phyloP scores from a whole-genome alignment of 305 asterid species.

The Euphrasia arctica region DNA sequence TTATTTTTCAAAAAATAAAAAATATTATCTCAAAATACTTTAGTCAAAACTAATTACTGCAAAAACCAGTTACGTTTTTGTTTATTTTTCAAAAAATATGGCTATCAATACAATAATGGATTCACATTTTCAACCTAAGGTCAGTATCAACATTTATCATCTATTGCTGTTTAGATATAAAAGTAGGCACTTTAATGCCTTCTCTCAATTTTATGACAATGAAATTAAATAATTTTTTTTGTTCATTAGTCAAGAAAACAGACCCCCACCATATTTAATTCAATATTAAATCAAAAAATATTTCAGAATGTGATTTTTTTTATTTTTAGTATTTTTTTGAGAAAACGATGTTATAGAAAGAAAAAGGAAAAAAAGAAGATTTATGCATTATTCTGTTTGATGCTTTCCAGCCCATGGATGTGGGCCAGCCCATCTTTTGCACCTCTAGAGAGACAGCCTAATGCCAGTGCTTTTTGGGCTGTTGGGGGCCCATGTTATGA shows the following conservation, averaged over 20 bases:
- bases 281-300: not conserved
- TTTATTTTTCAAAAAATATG: not conserved
- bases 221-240: not conserved
- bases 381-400: constrained; percentile 1
- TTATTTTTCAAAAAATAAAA: not conserved
- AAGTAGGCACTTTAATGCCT: not conserved
- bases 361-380: not conserved
- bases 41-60: not conserved
- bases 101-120: constrained; percentile 4
- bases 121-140: not conserved
- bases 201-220: not conserved
- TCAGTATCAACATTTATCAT: not conserved
- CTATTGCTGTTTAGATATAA: not conserved
- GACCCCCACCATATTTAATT: constrained; percentile 2
- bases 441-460: constrained; percentile 26
- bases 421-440: constrained; percentile 27
- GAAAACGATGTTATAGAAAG: not conserved
- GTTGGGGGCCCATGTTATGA: not conserved
- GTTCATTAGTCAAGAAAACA: not conserved
- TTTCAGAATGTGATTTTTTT: not conserved
- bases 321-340: not conserved
- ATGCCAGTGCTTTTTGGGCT: constrained; percentile 27
- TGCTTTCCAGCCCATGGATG: constrained; percentile 35
- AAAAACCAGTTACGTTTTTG: too few species aligned
- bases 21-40: too few species aligned